Conservation (phyloP, 345 rosid species). For the Lepidium sativum region DNA sequence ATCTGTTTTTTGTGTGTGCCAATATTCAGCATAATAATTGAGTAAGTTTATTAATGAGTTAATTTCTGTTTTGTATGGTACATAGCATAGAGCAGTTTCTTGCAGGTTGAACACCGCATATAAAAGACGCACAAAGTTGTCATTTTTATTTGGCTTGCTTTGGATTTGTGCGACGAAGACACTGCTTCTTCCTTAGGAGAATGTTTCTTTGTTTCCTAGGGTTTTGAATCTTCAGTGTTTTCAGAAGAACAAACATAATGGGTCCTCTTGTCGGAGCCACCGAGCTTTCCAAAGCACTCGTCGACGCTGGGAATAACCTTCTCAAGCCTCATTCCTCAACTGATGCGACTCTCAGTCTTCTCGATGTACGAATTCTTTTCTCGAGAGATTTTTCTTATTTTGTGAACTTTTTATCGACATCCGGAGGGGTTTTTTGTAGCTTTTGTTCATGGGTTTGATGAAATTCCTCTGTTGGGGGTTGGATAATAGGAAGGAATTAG, state of each 20-base stretch:
- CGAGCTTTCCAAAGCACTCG: conserved; percentile 38
- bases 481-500: conserved; percentile 9
- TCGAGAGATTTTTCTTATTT: not conserved
- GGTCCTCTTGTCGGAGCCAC: conserved; percentile 27
- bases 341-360: conserved; percentile 40
- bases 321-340: conserved; percentile 39
- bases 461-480: conserved; percentile 10
- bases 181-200: not conserved
- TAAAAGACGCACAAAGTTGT: conserved; percentile 9
- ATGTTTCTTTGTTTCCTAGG: conserved; percentile 29
- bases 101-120: conserved; percentile 19
- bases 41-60: not conserved
- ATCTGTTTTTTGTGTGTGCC: not conserved
- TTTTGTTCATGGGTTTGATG: not conserved
- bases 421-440: not conserved
- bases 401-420: not conserved
- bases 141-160: not conserved
- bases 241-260: conserved; percentile 28
- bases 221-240: conserved; percentile 10
- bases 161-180: conserved; percentile 1
- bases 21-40: not conserved
- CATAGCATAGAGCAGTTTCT: not conserved
- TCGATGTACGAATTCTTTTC: conserved; percentile 41
- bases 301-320: conserved; percentile 50
- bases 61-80: not conserved